Base-by-base conservation (phyloP, 2,329 filamentous ascomycete genomes). In the Stachybotrys elegans region DNA sequence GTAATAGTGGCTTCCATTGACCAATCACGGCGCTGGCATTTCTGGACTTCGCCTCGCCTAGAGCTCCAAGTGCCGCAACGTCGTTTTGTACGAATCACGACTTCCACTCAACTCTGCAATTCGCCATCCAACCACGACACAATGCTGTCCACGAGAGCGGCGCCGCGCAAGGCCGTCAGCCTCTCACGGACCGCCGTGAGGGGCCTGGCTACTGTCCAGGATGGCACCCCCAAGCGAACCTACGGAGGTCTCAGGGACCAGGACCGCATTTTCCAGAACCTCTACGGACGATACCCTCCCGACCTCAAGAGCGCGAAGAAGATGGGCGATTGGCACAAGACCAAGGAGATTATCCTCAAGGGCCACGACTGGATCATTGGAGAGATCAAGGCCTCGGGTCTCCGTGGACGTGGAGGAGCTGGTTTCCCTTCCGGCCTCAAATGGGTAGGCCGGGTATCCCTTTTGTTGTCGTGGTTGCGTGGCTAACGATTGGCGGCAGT, bases 311-410 rank as follows among this genome's bases (percentile, higher is more conserved):
- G 83, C 63, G 91, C 93, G 43, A 91, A 89, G 84, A 95, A 95
- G 73, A 95, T 95, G 78, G 93, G 93, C 57, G 93, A 97, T 69
- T 98, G 93, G 93, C 83, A 98, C 76, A 95, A 94, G 79, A 98
- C 93, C 44, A 98, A 98, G 79, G 93, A 98, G 68, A 98, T 98
- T 46, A 70, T 98, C 47, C 72, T 89, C 57, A 98, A 98, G 78
- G 93, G 93, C 45, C 88, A 98, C 70, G 92, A 98, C 60, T 98
- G 93, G 88, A 94, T 98, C 68, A 97, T 98, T 61, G 85, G 86
- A 55, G 93, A 98, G 72, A 81, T 98, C 72, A 98, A 98, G 79
- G 83, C 91, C 22, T 98, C 93, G 12, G 93, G 93, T 59, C 81
- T 98, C 51, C 83, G 93, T 70, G 93, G 93, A 58, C 87, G 93